Conservation (phyloP, 208 protist species). For the Angomonas desouzai region DNA sequence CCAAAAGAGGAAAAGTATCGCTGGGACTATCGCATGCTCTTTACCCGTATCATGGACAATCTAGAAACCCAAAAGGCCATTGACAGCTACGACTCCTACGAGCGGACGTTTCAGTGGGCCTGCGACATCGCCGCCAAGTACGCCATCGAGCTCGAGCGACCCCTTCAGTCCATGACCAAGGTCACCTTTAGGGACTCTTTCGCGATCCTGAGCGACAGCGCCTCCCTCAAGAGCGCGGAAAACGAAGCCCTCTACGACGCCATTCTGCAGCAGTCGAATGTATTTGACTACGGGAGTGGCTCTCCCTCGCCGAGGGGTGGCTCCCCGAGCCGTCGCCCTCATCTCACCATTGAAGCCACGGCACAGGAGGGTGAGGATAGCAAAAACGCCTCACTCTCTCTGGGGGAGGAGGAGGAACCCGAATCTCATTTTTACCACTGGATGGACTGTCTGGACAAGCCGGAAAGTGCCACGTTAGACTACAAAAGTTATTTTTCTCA, state of each 20-base stretch:
- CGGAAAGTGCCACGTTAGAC: constrained; percentile 54
- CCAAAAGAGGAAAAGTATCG: constrained; percentile 53
- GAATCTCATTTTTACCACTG: constrained; percentile 25
- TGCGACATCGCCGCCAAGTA: constrained; percentile 32
- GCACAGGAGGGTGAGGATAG: no score
- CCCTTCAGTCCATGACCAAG: constrained; percentile 29
- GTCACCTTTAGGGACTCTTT: constrained; percentile 25
- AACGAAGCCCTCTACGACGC: constrained; percentile 5
- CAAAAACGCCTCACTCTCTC: not conserved
- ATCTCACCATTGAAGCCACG: no score
- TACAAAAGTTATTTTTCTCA: constrained; percentile 77
- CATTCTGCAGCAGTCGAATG: not conserved
- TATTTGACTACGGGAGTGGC: not conserved
- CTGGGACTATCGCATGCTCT: constrained; percentile 63
- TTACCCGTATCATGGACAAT: constrained; percentile 63
- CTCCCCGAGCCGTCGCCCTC: no score
- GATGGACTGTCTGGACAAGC: constrained; percentile 50
- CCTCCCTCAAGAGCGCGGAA: not conserved
- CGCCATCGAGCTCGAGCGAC: constrained; percentile 34
- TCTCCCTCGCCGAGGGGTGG: no score
- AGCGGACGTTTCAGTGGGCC: constrained; percentile 36
- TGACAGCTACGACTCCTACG: constrained; percentile 56
- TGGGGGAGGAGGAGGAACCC: not conserved
- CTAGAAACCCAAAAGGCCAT: constrained; percentile 61
- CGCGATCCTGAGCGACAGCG: not conserved